Evolutionary conservation across 1,139 yeast species (phyloP), one percentile per base, ranked within the genome.

Genomic region (Debaryomyces singareniensis): DNA sequence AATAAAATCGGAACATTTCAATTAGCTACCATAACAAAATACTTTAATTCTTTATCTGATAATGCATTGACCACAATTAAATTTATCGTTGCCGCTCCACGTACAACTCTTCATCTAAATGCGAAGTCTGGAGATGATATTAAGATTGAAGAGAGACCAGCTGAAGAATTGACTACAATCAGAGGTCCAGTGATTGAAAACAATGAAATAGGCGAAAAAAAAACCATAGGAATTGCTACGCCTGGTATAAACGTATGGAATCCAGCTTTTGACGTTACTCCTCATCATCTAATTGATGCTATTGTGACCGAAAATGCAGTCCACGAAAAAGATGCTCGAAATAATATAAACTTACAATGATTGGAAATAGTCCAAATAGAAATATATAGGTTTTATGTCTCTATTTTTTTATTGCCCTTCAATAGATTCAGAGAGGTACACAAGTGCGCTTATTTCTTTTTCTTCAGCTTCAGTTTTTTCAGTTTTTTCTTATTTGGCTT

Each of bases 1-100:
- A 91, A 91, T 60, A 91, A 91, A 57, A 91, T 91, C 35, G 98
- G 98, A n/a, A 91, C 97, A 0, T 83, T 75, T 56, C 96, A 89
- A 58, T 62, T 91, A 41, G 82, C 96, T 0, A 68, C 87, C 13
- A 66, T 86, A 33, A 68, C 70, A n/a, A 43, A 53, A 26, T 58
- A 53, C 34, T 67, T 65, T 48, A 67, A 66, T 35, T 26, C 37
- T 11, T 31, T 16, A n/a, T 25, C 39, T 5, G 70, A 83, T 20
- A 64, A 67, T 29, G 61, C 61, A 9, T 53, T 60, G 28, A 61
- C 65, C 23, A 69, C 67, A 9, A 75, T 89, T 40, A 81, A 79
- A 50, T 89, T 91, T 47, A 75, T 86, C 29, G 96, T 91, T 4
- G 97, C 96, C 23, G 97, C 97, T 2, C 97, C 97, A 30, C 81